Evolutionary conservation across 805 yeast species (phyloP), one percentile per base, ranked within the genome.

Genomic region (Starmerella etchellsii): DNA sequence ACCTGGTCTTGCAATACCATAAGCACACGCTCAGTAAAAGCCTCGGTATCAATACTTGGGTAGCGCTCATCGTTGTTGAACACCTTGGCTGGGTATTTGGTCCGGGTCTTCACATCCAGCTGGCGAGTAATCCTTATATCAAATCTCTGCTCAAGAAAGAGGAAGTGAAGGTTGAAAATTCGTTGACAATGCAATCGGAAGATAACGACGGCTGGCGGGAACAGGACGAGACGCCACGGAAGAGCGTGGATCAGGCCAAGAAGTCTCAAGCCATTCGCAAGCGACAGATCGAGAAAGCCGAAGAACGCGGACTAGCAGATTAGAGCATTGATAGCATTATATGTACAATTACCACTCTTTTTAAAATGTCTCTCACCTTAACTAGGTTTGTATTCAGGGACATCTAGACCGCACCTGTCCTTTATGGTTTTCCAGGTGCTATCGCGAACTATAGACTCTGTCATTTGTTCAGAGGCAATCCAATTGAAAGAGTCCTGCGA

Each of bases 31-130:
- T 42, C 13, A 34, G 41, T 33, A 47, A 47, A 28, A 37, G 39
- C 41, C 43, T 61, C 33, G 46, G 56, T 10, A 48, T 60, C 26
- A 53, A 50, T 24, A 46, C 60, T n/a, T 61, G 64, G 64, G 43
- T 51, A 16, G 52, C 55, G 32, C 47, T 61, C n/a, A 26, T 57
- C 10, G 50, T 58, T 19, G 44, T 57, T 13, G 61, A 59, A 42
- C 60, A 57, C 35, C 52, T 57, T 38, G 52, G 50, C 35, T 61
- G 65, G 65, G 55, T 58, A 7, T 57, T 50, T 36, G 65, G 61
- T 7, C 55, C 59, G 0, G 62, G 62, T 3, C 47, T 59, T 20
- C 62, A 61, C 35, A 46, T 54, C 28, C 64, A 61, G 41, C 46
- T 60, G 15, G 64, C 62, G 9, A 55, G 51, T 40, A 61, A 61